phyloP scores from a whole-genome alignment of 2,329 filamentous ascomycete species.

The Diaporthe citrichinensis region DNA sequence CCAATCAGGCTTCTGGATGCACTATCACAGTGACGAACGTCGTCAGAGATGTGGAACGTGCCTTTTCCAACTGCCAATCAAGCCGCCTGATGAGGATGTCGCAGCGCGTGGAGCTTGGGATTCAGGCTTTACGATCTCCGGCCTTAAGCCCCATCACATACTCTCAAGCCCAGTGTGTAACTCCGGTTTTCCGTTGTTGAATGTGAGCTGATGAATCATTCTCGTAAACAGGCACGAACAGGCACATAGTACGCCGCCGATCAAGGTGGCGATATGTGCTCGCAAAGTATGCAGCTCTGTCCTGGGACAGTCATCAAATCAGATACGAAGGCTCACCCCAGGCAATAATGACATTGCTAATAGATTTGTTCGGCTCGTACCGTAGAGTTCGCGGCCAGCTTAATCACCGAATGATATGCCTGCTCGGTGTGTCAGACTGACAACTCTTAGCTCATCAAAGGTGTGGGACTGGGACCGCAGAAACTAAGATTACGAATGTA shows the following conservation, averaged over 20 bases:
- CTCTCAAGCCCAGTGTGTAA: not conserved
- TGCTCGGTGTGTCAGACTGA: constrained; percentile 16
- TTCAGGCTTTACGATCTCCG: not conserved
- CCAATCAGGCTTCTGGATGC: not conserved
- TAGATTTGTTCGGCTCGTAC: constrained; percentile 4
- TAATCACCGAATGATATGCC: not conserved
- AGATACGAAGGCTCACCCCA: not conserved
- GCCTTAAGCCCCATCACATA: not conserved
- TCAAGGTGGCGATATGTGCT: not conserved
- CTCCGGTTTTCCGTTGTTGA: not conserved
- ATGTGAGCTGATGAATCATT: not conserved
- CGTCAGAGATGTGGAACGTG: not conserved
- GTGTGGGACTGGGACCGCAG: not conserved
- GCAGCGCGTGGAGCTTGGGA: not conserved
- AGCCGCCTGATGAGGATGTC: not conserved
- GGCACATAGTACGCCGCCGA: too few species aligned
- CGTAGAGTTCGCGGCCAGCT: not conserved
- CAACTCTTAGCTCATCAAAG: not conserved
- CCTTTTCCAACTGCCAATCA: not conserved
- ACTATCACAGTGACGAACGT: not conserved
- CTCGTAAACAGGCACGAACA: not conserved
- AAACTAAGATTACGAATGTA: not conserved
- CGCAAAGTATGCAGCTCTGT: not conserved
- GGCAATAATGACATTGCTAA: not conserved
- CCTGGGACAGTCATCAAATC: not conserved